These are phyloP conservation scores for Fusarium sp. DNA, from an alignment of 2,329 filamentous ascomycete genomes.

Conservation along the genomic window DNA sequence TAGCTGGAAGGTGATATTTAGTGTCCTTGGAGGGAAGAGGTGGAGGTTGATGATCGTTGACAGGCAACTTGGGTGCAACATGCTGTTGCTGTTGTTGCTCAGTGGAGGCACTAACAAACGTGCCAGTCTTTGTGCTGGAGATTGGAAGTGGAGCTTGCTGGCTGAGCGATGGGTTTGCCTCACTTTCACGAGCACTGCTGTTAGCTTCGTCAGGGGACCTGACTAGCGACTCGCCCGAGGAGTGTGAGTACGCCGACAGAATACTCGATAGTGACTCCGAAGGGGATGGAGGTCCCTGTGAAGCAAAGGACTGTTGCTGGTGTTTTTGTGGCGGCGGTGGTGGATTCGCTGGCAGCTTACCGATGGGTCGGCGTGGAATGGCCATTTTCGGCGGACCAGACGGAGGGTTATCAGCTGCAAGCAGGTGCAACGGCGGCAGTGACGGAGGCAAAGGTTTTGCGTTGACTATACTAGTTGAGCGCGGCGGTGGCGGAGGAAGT, in stretches of 20 bases:
- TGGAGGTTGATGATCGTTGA: constrained; percentile 34
- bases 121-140: constrained; percentile 43
- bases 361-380: constrained; percentile 48
- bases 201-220: constrained; percentile 59
- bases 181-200: constrained; percentile 41
- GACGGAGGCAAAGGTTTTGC: constrained; percentile 45
- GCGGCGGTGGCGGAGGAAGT: constrained; percentile 48
- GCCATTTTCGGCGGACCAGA: constrained; percentile 47
- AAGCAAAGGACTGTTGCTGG: constrained; percentile 33
- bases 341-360: constrained; percentile 38
- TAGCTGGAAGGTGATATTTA: constrained; percentile 42
- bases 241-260: constrained; percentile 68
- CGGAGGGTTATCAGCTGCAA: constrained; percentile 38
- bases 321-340: constrained; percentile 34
- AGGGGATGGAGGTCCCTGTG: constrained; percentile 56
- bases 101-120: constrained; percentile 40
- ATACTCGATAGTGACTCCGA: constrained; percentile 68
- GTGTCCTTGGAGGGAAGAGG: constrained; percentile 51
- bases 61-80: constrained; percentile 39
- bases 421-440: constrained; percentile 46
- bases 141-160: constrained; percentile 48
- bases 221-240: constrained; percentile 61
- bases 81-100: constrained; percentile 42
- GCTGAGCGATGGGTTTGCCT: constrained; percentile 44
- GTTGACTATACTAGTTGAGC: constrained; percentile 45